phyloP scores from a whole-genome alignment of 768 basidiomycete genomes.

The Tricholoma furcatifolium region DNA sequence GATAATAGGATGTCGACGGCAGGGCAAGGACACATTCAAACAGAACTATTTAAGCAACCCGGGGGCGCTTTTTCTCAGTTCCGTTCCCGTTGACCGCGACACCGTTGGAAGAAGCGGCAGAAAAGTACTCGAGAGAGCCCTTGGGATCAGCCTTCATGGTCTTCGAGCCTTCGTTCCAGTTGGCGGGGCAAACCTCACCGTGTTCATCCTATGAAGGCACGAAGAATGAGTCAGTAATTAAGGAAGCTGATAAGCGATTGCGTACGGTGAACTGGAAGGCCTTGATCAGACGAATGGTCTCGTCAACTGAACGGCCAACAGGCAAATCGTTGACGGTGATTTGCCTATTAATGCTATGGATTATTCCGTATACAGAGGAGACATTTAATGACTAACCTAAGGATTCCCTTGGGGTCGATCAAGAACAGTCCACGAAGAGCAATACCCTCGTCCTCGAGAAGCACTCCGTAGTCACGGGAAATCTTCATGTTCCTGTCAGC shows the following conservation, averaged over 20 bases:
- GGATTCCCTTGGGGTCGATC: slow-evolving; percentile 79
- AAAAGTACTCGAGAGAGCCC: slow-evolving; percentile 75
- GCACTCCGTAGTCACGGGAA: slow-evolving; percentile 82
- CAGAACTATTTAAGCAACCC: slow-evolving; percentile 26
- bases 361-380: not conserved
- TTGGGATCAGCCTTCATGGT: slow-evolving; percentile 83
- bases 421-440: slow-evolving; percentile 86
- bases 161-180: slow-evolving; percentile 80
- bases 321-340: slow-evolving; percentile 91
- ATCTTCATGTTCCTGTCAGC: slow-evolving; percentile 80
- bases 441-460: slow-evolving; percentile 86
- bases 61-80: slow-evolving; percentile 55
- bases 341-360: slow-evolving; percentile 46
- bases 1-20: not conserved
- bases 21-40: not conserved
- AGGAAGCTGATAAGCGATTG: slow-evolving; percentile 6
- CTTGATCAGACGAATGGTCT: slow-evolving; percentile 87
- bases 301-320: slow-evolving; percentile 93
- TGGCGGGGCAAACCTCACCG: slow-evolving; percentile 92
- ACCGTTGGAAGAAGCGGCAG: slow-evolving; percentile 23
- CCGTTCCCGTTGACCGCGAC: slow-evolving; percentile 31
- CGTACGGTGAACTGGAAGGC: slow-evolving; percentile 89
- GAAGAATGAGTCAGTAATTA: slow-evolving; percentile 1
- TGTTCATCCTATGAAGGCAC: slow-evolving; percentile 60
- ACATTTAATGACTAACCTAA: slow-evolving; percentile 44